These are phyloP conservation scores for Kodamaea plutei DNA, from an alignment of 1,139 yeast genomes.

Conservation along the genomic window DNA sequence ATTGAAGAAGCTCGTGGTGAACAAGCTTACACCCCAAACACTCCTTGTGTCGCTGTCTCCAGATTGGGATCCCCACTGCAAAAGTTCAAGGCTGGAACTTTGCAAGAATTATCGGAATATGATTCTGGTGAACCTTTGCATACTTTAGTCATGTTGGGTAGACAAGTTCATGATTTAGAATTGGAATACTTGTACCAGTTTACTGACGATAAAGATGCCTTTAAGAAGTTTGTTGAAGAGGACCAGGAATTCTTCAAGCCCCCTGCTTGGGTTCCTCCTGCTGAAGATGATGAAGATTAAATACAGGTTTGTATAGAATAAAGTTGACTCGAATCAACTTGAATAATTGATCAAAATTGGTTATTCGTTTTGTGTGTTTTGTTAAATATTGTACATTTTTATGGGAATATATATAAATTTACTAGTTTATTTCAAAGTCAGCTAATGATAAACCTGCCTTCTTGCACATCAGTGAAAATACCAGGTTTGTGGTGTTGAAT, in stretches of 20 bases:
- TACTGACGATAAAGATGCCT: slow-evolving; percentile 61
- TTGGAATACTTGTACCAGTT: slow-evolving; percentile 78
- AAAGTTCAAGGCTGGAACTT: slow-evolving; percentile 78
- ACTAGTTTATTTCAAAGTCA: too few relatives aligned
- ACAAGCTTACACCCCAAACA: slow-evolving; percentile 72
- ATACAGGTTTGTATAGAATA: neutral
- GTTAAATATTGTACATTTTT: neutral
- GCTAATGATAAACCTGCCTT: too few relatives aligned
- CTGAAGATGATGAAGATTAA: slow-evolving; percentile 23
- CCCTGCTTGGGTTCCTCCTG: slow-evolving; percentile 43
- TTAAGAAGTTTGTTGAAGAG: slow-evolving; percentile 52
- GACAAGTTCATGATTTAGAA: slow-evolving; percentile 92
- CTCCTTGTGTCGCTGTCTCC: slow-evolving; percentile 92
- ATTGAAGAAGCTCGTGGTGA: slow-evolving; percentile 74
- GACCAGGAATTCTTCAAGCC: slow-evolving; percentile 79
- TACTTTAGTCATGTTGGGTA: slow-evolving; percentile 84
- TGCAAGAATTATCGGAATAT: slow-evolving; percentile 66
- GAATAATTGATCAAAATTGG: too few relatives aligned
- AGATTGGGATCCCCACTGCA: slow-evolving; percentile 87
- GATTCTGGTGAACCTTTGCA: slow-evolving; percentile 95
- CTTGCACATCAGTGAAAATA: too few relatives aligned
- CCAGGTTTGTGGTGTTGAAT: too few relatives aligned
- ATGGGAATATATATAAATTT: too few relatives aligned
- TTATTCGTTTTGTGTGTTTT: too few relatives aligned
- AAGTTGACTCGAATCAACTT: too few relatives aligned